These are phyloP conservation scores for Venturia oleaginea DNA, from an alignment of 2,329 filamentous ascomycete species.

Conservation along the genomic window DNA sequence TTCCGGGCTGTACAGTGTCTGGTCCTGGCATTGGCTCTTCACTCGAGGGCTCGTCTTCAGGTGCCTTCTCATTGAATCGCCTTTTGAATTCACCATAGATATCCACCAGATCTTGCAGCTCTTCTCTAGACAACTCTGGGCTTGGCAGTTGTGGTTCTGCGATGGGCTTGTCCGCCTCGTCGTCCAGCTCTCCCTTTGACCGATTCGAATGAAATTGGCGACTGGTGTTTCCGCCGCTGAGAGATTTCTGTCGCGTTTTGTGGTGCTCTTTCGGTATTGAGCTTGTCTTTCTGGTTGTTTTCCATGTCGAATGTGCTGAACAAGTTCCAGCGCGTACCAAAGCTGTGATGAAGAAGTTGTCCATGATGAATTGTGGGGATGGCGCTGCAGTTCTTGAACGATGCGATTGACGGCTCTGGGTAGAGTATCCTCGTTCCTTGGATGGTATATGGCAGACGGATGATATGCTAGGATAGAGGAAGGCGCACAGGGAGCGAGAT, in stretches of 20 bases:
- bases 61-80: background rate
- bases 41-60: slow-evolving; percentile 14
- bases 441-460: background rate
- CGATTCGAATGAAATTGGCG: slow-evolving; percentile 13
- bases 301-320: slow-evolving; percentile 32
- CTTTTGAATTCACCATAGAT: slow-evolving; percentile 12
- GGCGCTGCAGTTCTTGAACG: background rate
- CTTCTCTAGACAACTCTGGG: slow-evolving; percentile 11
- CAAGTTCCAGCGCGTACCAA: slow-evolving; percentile 45
- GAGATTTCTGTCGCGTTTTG: background rate
- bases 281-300: background rate
- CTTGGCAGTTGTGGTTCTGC: slow-evolving; percentile 2
- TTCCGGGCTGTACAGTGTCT: background rate
- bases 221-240: slow-evolving; percentile 8
- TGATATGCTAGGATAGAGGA: slow-evolving; percentile 24
- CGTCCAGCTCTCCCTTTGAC: slow-evolving; percentile 9
- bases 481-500: slow-evolving; percentile 23
- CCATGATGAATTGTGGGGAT: slow-evolving; percentile 28
- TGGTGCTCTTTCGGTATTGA: background rate
- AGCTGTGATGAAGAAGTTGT: slow-evolving; percentile 45
- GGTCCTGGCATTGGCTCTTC: background rate
- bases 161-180: slow-evolving; percentile 5
- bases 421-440: background rate
- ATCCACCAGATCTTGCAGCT: slow-evolving; percentile 11
- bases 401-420: background rate